Conservation (phyloP, 2,329 filamentous ascomycete species). For the Domatiomyces globalis region DNA sequence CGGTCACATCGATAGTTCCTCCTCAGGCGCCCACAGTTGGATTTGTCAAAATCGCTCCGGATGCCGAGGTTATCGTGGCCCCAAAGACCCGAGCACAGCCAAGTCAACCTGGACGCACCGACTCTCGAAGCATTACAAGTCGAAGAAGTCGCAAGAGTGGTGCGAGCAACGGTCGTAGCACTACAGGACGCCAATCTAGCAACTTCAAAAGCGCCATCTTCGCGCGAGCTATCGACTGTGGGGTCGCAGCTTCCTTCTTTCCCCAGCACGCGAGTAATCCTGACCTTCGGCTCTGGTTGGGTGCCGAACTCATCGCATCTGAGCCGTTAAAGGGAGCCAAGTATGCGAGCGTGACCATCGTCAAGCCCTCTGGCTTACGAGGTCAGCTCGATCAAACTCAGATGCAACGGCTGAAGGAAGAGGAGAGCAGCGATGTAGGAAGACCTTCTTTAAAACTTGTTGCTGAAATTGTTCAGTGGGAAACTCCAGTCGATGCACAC, state of each 20-base stretch:
- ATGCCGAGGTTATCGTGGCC: slow-evolving; percentile 93
- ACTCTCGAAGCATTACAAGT: slow-evolving; percentile 68
- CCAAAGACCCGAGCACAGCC: slow-evolving; percentile 71
- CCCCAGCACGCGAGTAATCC: slow-evolving; percentile 40
- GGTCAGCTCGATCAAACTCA: slow-evolving; percentile 55
- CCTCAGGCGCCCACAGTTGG: slow-evolving; percentile 50
- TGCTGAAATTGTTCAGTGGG: slow-evolving; percentile 63
- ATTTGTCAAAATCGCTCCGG: slow-evolving; percentile 84
- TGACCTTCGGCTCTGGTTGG: slow-evolving; percentile 56
- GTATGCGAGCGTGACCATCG: slow-evolving; percentile 71
- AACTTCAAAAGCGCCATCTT: slow-evolving; percentile 46
- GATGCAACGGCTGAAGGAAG: slow-evolving; percentile 53
- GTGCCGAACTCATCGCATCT: slow-evolving; percentile 57
- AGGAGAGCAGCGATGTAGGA: slow-evolving; percentile 41
- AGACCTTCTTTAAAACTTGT: slow-evolving; percentile 54
- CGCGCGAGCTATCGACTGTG: slow-evolving; percentile 62
- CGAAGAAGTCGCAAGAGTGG: slow-evolving; percentile 62
- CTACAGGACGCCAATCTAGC: slow-evolving; percentile 46
- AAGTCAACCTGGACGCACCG: slow-evolving; percentile 47
- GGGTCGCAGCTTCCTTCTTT: slow-evolving; percentile 60
- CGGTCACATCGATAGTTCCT: slow-evolving; percentile 69
- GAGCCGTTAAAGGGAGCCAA: slow-evolving; percentile 61
- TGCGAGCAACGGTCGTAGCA: slow-evolving; percentile 51
- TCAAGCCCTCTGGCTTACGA: slow-evolving; percentile 66
- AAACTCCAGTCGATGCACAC: slow-evolving; percentile 69